These are phyloP conservation scores for Puccinia sorghi DNA, from an alignment of 1,284 basidiomycete species.

Conservation along the genomic window DNA sequence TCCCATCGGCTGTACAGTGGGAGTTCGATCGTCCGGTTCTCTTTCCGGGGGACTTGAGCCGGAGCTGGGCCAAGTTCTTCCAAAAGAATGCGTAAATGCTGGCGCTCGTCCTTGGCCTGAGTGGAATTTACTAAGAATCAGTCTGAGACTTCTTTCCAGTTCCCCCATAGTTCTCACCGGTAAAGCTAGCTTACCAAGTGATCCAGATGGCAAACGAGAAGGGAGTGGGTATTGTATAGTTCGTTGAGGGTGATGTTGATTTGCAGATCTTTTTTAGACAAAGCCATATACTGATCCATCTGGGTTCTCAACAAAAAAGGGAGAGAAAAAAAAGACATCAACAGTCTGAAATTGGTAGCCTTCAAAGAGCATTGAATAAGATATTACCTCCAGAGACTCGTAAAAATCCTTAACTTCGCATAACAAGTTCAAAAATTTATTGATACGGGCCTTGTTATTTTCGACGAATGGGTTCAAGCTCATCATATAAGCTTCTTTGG, in stretches of 20 bases:
- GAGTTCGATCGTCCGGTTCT: conserved; percentile 91
- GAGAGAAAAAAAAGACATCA: neutral
- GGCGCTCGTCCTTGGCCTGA: conserved; percentile 94
- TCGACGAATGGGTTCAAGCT: conserved; percentile 97
- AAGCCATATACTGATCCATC: conserved; percentile 99
- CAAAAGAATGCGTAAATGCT: conserved; percentile 90
- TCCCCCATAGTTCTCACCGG: conserved; percentile 4
- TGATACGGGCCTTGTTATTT: conserved; percentile 95
- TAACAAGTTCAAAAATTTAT: conserved; percentile 90
- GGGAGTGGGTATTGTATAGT: conserved; percentile 93
- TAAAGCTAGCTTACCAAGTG: conserved; percentile 67
- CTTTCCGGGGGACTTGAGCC: conserved; percentile 90
- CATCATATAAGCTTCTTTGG: conserved; percentile 98
- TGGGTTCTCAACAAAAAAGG: conserved; percentile 57
- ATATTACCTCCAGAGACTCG: conserved; percentile 86
- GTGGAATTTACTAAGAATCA: neutral
- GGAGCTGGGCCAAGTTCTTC: conserved; percentile 93
- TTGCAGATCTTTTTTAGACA: conserved; percentile 96
- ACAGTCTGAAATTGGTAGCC: neutral
- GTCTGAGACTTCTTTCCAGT: conserved; percentile 20
- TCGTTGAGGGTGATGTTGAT: conserved; percentile 99
- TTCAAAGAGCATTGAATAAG: neutral
- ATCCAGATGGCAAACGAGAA: conserved; percentile 92
- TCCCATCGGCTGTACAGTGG: conserved; percentile 97
- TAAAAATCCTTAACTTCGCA: conserved; percentile 99